Evolutionary conservation across 768 basidiomycete species (phyloP).

Genomic region (Lactifluus volemus): DNA sequence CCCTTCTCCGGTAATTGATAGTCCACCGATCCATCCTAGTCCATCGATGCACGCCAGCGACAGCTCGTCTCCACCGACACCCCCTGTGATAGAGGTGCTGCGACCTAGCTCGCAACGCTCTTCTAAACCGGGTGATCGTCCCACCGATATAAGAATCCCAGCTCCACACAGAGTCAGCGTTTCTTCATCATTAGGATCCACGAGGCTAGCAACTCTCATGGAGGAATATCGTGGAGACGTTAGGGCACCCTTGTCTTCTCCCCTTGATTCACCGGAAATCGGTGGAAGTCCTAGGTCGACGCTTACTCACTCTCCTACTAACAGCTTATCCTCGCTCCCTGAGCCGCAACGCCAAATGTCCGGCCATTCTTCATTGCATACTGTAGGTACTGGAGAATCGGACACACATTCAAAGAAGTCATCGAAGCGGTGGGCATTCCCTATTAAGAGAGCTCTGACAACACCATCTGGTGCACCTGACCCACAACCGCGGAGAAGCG

Average conservation of each 20-base stretch:
- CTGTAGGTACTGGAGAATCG: background rate
- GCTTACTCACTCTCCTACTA: background rate
- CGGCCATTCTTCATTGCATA: background rate
- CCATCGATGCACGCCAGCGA: background rate
- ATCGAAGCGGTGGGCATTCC: background rate
- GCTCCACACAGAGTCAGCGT: background rate
- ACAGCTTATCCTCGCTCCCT: background rate
- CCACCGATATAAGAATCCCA: background rate
- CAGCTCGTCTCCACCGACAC: background rate
- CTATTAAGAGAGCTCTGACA: background rate
- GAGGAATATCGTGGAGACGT: background rate
- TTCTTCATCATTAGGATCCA: background rate
- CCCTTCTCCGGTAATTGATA: too few relatives aligned
- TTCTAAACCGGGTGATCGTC: background rate
- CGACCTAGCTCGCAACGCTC: background rate
- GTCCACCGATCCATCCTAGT: too few relatives aligned
- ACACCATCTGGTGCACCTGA: background rate
- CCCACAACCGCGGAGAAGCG: background rate
- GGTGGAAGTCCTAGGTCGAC: background rate
- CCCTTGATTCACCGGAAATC: background rate
- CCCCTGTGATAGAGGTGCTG: background rate
- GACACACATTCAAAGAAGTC: background rate
- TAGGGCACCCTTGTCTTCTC: background rate
- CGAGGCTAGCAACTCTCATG: slow-evolving; percentile 1
- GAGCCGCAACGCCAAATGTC: background rate